Base-by-base conservation (phyloP, 805 yeast species). In the Lipomyces sp. region DNA sequence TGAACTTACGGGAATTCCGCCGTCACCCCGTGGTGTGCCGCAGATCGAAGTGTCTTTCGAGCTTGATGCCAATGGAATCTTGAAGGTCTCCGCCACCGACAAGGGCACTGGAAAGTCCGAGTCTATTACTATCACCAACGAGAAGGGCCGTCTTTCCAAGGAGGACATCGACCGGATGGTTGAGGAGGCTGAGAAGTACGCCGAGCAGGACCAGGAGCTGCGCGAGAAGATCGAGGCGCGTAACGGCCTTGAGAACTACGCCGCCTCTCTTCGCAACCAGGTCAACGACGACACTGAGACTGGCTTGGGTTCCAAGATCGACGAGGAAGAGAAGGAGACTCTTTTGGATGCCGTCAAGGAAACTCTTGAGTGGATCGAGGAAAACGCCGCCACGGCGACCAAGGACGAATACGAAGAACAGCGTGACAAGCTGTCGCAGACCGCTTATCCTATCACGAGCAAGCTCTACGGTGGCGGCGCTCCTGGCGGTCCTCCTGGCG, bases 21-120 rank as follows among this genome's bases (percentile, higher is more conserved):
- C 96, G 63, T 96, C 96, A 40, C 96, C 96, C 76, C 88, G 96
- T 77, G 97, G 97, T 79, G 95, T 86, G 61, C 97, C 97, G 69
- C 96, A 89, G 78, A 84, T 90, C 67, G 97, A 90, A 79, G 97
- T 90, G 63, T 90, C 96, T 64, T 90, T 90, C 69, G 97, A 90
- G 73, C 78, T 90, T 66, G 97, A 90, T 74, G 96, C 97, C 61
- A 90, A 90, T 73, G 98, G 98, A 79, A 91, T 90, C 75, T 79
- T 90, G 75, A 90, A 90, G 74, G 97, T 90, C 51, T 83, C 95
- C 62, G 97, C 97, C 54, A 79, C 89, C 64, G 98, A 90, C 79
- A 90, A 91, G 82, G 96, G 96, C 77, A 90, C 97, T 61, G 98
- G 97, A 78, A 91, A 90, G 80, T 76, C 95, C 63, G 89, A 84